These are phyloP conservation scores for Candida gorgasii DNA, from an alignment of 805 yeast species.

Conservation along the genomic window DNA sequence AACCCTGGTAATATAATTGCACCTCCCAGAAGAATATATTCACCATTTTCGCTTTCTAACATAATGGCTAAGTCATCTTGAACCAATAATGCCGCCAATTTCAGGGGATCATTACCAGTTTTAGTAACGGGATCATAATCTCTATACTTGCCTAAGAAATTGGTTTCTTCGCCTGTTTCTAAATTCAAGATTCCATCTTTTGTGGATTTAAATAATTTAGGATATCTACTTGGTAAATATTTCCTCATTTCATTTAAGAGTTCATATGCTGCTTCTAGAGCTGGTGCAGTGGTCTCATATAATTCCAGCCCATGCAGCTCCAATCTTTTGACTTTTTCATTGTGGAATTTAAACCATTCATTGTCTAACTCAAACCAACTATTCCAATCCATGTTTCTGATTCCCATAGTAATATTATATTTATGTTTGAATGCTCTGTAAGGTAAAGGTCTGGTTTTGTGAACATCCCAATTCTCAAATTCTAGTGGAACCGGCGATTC, in stretches of 20 bases:
- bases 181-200: conserved; percentile 50
- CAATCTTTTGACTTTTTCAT: conserved; percentile 51
- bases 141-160: conserved; percentile 24
- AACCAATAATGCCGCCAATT: conserved; percentile 54
- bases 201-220: conserved; percentile 49
- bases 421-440: conserved; percentile 68
- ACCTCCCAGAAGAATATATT: conserved; percentile 59
- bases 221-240: conserved; percentile 59
- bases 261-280: conserved; percentile 57
- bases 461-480: conserved; percentile 50
- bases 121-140: conserved; percentile 25
- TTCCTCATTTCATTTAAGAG: conserved; percentile 51
- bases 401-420: conserved; percentile 69
- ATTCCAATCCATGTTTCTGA: conserved; percentile 59
- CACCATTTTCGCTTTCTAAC: conserved; percentile 60
- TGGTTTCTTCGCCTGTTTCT: conserved; percentile 53
- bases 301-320: conserved; percentile 46
- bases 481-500: conserved; percentile 51
- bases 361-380: conserved; percentile 70
- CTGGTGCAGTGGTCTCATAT: conserved; percentile 53
- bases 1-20: conserved; percentile 67
- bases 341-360: conserved; percentile 60
- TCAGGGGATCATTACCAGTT: conserved; percentile 51
- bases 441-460: conserved; percentile 55
- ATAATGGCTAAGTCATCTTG: conserved; percentile 72